phyloP scores from a whole-genome alignment of 2,329 filamentous ascomycete genomes.

The Macroventuria anomochaeta region DNA sequence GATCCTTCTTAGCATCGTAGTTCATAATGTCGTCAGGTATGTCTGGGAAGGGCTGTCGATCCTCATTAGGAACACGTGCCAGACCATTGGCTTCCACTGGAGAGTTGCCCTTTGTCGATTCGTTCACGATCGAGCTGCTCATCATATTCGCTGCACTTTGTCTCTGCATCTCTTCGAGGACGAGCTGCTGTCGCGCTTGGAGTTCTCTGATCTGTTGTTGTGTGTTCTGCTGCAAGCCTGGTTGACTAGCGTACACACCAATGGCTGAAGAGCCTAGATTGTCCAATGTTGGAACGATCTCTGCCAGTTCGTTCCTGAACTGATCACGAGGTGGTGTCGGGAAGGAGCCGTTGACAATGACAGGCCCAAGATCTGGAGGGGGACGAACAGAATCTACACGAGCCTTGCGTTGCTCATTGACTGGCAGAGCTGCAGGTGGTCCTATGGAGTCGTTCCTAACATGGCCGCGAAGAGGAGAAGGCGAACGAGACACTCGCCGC shows the following conservation, averaged over 20 bases:
- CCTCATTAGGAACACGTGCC: conserved; percentile 31
- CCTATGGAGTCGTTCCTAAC: conserved; percentile 50
- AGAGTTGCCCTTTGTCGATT: conserved; percentile 28
- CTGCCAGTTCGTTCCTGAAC: conserved; percentile 34
- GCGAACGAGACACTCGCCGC: conserved; percentile 52
- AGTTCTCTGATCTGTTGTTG: conserved; percentile 36
- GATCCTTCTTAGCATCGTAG: conserved; percentile 34
- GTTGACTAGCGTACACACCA: conserved; percentile 33
- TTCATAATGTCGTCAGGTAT: conserved; percentile 39
- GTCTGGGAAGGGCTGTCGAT: conserved; percentile 35
- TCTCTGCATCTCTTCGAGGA: conserved; percentile 43
- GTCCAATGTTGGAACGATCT: conserved; percentile 30
- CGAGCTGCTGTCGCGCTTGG: conserved; percentile 40
- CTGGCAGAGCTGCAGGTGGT: conserved; percentile 19
- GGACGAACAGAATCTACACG: conserved; percentile 39
- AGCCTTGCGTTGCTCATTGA: conserved; percentile 32
- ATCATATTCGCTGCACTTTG: conserved; percentile 34
- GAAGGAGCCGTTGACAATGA: conserved; percentile 52
- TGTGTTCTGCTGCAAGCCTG: conserved; percentile 35
- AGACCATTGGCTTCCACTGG: conserved; percentile 30
- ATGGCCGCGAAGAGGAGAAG: conserved; percentile 55
- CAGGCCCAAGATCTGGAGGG: conserved; percentile 40
- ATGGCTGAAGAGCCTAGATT: conserved; percentile 19
- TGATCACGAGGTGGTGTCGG: conserved; percentile 39
- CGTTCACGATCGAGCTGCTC: conserved; percentile 35